phyloP scores from a whole-genome alignment of 2,329 filamentous ascomycete genomes.

The Alternaria novae-zelandiae region DNA sequence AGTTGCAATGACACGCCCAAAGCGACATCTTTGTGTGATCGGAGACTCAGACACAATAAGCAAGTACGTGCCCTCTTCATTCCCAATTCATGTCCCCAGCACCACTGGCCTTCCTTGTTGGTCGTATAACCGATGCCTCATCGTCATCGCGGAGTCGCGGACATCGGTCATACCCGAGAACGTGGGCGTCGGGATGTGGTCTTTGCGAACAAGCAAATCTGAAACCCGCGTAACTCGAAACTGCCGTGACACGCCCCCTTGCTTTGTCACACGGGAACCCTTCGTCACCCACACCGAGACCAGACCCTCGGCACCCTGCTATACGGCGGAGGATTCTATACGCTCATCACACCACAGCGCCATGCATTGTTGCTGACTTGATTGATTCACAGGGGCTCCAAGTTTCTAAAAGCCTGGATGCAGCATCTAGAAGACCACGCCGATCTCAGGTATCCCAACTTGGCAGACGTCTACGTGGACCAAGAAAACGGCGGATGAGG shows the following conservation, averaged over 20 bases:
- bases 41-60: constrained; percentile 94
- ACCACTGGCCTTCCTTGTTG: neutral
- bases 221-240: constrained; percentile 17
- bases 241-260: constrained; percentile 21
- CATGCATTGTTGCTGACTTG: constrained; percentile 20
- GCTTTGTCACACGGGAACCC: constrained; percentile 8
- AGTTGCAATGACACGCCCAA: constrained; percentile 98
- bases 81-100: constrained; percentile 5
- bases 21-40: constrained; percentile 86
- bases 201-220: constrained; percentile 9
- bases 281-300: neutral
- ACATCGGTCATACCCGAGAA: constrained; percentile 9
- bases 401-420: constrained; percentile 92
- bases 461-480: constrained; percentile 54
- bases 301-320: neutral
- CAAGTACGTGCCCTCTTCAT: constrained; percentile 63
- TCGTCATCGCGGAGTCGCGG: neutral
- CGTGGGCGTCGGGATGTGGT: constrained; percentile 17
- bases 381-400: constrained; percentile 69
- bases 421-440: constrained; percentile 85
- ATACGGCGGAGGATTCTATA: neutral
- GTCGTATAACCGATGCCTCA: neutral
- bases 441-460: constrained; percentile 86
- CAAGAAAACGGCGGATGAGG: constrained; percentile 30
- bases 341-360: constrained; percentile 14